Evolutionary conservation across 306 rosid species (phyloP).

Genomic region (Spatholobus suberectus): DNA sequence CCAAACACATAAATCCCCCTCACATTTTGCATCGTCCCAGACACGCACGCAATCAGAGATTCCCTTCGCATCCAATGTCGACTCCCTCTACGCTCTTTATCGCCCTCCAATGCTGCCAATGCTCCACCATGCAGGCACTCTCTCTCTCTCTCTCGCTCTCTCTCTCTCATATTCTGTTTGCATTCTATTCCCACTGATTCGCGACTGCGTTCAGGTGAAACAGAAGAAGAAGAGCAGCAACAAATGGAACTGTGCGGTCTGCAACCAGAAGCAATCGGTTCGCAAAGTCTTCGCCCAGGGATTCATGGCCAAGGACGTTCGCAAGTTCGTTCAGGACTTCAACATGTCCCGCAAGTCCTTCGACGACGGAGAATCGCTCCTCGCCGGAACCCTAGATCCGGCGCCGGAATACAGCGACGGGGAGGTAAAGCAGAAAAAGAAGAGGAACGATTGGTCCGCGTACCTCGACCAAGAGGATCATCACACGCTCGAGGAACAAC

Average conservation of each 20-base stretch:
- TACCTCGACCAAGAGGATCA: constrained; percentile 60
- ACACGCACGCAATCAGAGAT: background rate
- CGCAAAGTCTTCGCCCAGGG: constrained; percentile 81
- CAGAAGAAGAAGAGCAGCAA: constrained; percentile 71
- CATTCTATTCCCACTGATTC: background rate
- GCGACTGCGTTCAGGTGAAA: constrained; percentile 64
- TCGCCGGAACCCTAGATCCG: constrained; percentile 42
- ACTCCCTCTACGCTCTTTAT: constrained; percentile 72
- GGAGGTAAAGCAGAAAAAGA: background rate
- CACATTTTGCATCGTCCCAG: background rate
- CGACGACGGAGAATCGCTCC: constrained; percentile 44
- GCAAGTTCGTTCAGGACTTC: constrained; percentile 80
- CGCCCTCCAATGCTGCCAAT: constrained; percentile 84
- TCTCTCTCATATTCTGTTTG: background rate
- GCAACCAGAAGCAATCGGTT: constrained; percentile 81
- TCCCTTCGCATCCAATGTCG: constrained; percentile 44
- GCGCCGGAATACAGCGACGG: background rate
- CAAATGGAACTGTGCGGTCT: constrained; percentile 82
- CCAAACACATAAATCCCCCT: background rate
- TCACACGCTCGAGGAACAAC: background rate
- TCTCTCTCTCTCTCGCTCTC: too few relatives aligned
- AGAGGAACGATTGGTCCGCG: constrained; percentile 65
- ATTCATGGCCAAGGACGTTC: constrained; percentile 72
- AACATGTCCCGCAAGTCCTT: constrained; percentile 67
- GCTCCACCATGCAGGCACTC: constrained; percentile 87